Evolutionary conservation across 2,329 filamentous ascomycete genomes (phyloP).

Genomic region (Xylaria sp.): DNA sequence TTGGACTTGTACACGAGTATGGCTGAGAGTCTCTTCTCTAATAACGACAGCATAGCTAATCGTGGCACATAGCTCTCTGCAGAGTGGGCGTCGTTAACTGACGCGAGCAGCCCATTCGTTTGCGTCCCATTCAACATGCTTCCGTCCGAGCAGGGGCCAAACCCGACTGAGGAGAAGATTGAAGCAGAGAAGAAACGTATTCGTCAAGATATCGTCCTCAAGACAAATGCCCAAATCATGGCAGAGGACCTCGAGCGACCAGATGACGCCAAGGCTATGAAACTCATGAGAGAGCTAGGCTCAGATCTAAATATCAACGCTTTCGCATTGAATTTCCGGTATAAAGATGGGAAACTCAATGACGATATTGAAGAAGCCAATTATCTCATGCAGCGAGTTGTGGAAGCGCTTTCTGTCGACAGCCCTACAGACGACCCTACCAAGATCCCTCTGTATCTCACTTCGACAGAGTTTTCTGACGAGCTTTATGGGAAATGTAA

Average conservation of each 20-base stretch:
- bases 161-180: slow-evolving; percentile 43
- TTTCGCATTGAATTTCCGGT: slow-evolving; percentile 56
- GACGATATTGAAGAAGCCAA: slow-evolving; percentile 59
- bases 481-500: slow-evolving; percentile 55
- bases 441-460: slow-evolving; percentile 56
- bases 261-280: slow-evolving; percentile 49
- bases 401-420: slow-evolving; percentile 55
- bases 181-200: slow-evolving; percentile 54
- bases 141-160: slow-evolving; percentile 46
- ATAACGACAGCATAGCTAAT: slow-evolving; percentile 5
- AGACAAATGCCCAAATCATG: slow-evolving; percentile 51
- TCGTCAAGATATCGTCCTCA: slow-evolving; percentile 51
- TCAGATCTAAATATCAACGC: slow-evolving; percentile 61
- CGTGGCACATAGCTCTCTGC: slow-evolving; percentile 49
- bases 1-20: slow-evolving; percentile 55
- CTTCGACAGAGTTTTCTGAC: slow-evolving; percentile 55
- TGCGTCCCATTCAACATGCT: slow-evolving; percentile 57
- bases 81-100: slow-evolving; percentile 54
- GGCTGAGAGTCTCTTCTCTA: neutral
- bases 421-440: slow-evolving; percentile 52
- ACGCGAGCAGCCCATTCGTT: slow-evolving; percentile 49
- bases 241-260: slow-evolving; percentile 43
- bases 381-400: slow-evolving; percentile 57
- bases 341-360: slow-evolving; percentile 53
- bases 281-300: slow-evolving; percentile 53